Percentiles rank a stretch among this genome's conserved stretches.
phyloP scores from a whole-genome alignment of 2,329 filamentous ascomycete genomes.

The Rhinocladiella similis region DNA sequence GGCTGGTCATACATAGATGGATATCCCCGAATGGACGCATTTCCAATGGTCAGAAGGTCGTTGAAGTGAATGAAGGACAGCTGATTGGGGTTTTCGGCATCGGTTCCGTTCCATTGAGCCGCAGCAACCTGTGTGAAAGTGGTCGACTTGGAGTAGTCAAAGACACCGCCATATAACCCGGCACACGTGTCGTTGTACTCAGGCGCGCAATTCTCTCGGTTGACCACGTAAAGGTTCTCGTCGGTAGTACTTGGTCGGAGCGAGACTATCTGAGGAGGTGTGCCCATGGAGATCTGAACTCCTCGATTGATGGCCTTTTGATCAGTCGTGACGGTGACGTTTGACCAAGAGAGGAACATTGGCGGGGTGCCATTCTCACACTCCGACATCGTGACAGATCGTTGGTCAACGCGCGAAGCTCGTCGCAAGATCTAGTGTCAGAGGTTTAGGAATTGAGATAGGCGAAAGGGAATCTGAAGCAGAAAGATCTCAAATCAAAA shows the following conservation, averaged over 20 bases:
- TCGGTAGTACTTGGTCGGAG: slow-evolving; percentile 23
- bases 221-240: slow-evolving; percentile 25
- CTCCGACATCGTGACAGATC: slow-evolving; percentile 15
- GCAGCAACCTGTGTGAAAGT: slow-evolving; percentile 20
- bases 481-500: slow-evolving; percentile 1
- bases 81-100: slow-evolving; percentile 6
- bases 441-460: neutral
- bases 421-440: neutral
- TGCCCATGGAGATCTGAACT: slow-evolving; percentile 24
- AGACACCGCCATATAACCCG: slow-evolving; percentile 24
- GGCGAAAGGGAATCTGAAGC: slow-evolving; percentile 1
- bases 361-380: slow-evolving; percentile 25
- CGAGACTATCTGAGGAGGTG: slow-evolving; percentile 26
- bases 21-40: slow-evolving; percentile 20
- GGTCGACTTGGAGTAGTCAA: slow-evolving; percentile 17
- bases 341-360: slow-evolving; percentile 22
- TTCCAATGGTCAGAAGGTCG: slow-evolving; percentile 22
- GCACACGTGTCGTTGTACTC: slow-evolving; percentile 25
- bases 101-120: slow-evolving; percentile 25
- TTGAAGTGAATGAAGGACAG: slow-evolving; percentile 26
- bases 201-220: slow-evolving; percentile 22
- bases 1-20: slow-evolving; percentile 24
- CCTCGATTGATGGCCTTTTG: slow-evolving; percentile 24
- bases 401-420: slow-evolving; percentile 3
- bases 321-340: slow-evolving; percentile 26